These are phyloP conservation scores for Citropsis articulata DNA, from an alignment of 345 rosid species.

Conservation along the genomic window DNA sequence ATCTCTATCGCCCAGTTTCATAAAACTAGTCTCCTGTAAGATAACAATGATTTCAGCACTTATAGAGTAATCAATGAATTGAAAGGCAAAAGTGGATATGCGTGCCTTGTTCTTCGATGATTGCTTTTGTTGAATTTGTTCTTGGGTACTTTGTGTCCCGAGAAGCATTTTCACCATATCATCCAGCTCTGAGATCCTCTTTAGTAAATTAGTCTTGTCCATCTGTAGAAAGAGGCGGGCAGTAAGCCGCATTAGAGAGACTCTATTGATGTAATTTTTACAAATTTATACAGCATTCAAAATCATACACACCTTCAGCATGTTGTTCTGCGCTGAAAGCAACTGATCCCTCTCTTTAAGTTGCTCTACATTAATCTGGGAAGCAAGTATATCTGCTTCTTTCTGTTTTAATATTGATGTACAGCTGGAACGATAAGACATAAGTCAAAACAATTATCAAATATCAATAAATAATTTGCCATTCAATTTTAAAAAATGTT, in stretches of 20 bases:
- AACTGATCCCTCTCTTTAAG: slow-evolving; percentile 75
- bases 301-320: slow-evolving; percentile 59
- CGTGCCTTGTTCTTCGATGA: slow-evolving; percentile 34
- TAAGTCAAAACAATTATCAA: not conserved
- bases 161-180: slow-evolving; percentile 46
- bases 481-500: not conserved
- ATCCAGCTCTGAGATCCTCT: slow-evolving; percentile 68
- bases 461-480: not conserved
- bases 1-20: slow-evolving; percentile 21
- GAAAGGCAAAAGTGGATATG: not conserved
- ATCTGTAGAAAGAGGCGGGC: slow-evolving; percentile 30
- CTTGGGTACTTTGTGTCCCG: slow-evolving; percentile 35
- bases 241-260: not conserved
- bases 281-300: slow-evolving; percentile 1
- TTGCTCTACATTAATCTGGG: slow-evolving; percentile 61
- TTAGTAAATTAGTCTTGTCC: slow-evolving; percentile 75
- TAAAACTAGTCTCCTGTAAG: slow-evolving; percentile 42
- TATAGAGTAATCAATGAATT: not conserved
- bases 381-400: slow-evolving; percentile 60
- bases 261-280: not conserved
- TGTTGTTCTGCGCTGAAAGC: slow-evolving; percentile 76
- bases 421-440: slow-evolving; percentile 41
- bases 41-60: slow-evolving; percentile 4
- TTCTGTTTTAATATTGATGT: slow-evolving; percentile 53
- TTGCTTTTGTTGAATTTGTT: slow-evolving; percentile 37